Evolutionary conservation across 2,329 filamentous ascomycete genomes (phyloP), one percentile per base, ranked within the genome.

Genomic region (Fusarium secorum): DNA sequence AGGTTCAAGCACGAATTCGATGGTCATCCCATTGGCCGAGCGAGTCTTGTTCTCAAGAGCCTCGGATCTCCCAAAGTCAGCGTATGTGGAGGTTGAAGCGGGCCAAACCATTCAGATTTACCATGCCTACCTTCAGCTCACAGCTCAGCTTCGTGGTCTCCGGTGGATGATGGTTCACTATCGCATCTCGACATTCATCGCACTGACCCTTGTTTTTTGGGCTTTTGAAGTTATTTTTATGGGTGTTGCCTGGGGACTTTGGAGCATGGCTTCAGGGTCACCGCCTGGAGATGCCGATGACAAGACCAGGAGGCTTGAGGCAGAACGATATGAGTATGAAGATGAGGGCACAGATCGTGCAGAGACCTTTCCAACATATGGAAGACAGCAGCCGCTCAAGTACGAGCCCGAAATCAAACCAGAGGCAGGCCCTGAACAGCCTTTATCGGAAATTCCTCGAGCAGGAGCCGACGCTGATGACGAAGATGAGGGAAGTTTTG

Each of bases 151-250:
- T 70, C 86, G 87, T 15, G 95, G 95, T 0, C 79, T 98, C 66
- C 85, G 92, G 52, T 96, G 92, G 89, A 75, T 95, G 60, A 97
- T 99, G 93, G 96, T 96, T 76, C 90, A 93, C 67, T 91, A 95
- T 82, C 89, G 92, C 17, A 76, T 96, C 38, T 79, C 89, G 4
- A 90, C 90, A 9, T 94, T 94, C 64, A 56, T 92, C 1, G 76
- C 90, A 2, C 92, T 94, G 75, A 93, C 90, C 0, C 80, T 83
- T 1, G 73, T 88, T 1, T 98, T 98, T 80, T 98, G 95, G 94
- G 78, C 83, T 3, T 88, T 89, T 17, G 94, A 95, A 77, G 85
- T 97, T 75, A 70, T 89, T 1, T 91, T 90, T 44, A 88, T 92
- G 78, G 83, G 85, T 2, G 39, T 90, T 2, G 90, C 88, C 0